phyloP scores from a whole-genome alignment of 1,139 yeast species.

The Hemisphaericaspora lyxosophila region DNA sequence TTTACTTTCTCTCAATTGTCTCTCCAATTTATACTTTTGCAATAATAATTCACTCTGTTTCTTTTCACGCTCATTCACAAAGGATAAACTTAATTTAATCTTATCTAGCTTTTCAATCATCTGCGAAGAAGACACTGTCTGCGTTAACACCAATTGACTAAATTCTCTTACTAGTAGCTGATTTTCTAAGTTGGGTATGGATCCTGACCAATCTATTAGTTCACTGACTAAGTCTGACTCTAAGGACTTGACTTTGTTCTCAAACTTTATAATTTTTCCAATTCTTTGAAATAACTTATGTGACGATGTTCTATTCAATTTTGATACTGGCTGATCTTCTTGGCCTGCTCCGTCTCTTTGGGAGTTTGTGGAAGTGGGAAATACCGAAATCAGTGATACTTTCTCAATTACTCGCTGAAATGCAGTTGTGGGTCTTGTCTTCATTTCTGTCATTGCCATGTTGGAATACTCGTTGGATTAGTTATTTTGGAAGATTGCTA shows the following conservation, averaged over 20 bases:
- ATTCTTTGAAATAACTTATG: conserved; percentile 11
- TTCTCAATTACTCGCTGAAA: conserved; percentile 30
- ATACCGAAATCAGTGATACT: conserved; percentile 21
- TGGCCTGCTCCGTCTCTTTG: conserved; percentile 8
- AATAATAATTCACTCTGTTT: conserved; percentile 38
- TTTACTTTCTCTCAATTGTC: conserved; percentile 39
- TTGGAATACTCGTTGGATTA: too few relatives aligned
- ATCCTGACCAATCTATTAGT: conserved; percentile 42
- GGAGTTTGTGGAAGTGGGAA: conserved; percentile 10
- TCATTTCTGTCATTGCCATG: not conserved
- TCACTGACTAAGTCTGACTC: conserved; percentile 20
- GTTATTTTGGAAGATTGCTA: too few relatives aligned
- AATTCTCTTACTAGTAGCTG: conserved; percentile 41
- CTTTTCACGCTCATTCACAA: conserved; percentile 52
- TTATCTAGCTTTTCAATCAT: conserved; percentile 40
- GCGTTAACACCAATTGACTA: conserved; percentile 35
- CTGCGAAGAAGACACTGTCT: conserved; percentile 30
- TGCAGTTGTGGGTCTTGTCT: conserved; percentile 32
- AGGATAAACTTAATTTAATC: conserved; percentile 40
- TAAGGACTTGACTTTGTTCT: conserved; percentile 11
- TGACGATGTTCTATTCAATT: conserved; percentile 9
- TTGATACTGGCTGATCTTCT: conserved; percentile 7
- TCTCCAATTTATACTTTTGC: conserved; percentile 33
- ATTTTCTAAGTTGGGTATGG: conserved; percentile 41
- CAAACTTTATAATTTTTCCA: conserved; percentile 13